Evolutionary conservation across 2,329 filamentous ascomycete genomes (phyloP), one percentile per base, ranked within the genome.

Genomic region (Neopestalotiopsis rosae): DNA sequence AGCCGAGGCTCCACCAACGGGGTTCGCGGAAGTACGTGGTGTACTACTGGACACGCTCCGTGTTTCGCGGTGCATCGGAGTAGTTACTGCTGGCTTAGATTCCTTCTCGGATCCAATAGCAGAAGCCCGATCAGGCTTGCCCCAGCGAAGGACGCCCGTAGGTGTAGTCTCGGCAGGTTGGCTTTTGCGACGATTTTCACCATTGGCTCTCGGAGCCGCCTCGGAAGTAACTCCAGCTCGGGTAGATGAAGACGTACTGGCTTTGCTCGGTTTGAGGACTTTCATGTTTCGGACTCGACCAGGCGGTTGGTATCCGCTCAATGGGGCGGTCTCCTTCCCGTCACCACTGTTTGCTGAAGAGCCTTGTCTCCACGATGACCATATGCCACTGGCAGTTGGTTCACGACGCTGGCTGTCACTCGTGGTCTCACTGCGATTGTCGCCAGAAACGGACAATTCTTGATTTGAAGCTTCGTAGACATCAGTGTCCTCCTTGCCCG

Each of bases 1-100:
- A 2, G 95, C 95, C 69, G 94, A 96, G 14, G 93, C 95, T n/a
- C 93, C 93, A 9, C 95, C 95, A 20, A 97, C 89, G 0, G 96
- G 95, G 76, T 98, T 98, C 40, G 89, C 85, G 6, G 89, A 86
- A 68, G 77, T 79, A 66, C 90, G 87, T 17, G 88, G 83, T n/a
- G 83, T 77, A 20, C 81, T 77, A 20, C 81, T 75, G 57, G 82
- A 78, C 49, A 79, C 76, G 66, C 79, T 82, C 67, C 82, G 81
- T 52, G 74, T 72, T 61, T 82, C 80, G 68, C 78, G 68, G 17
- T 52, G 45, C 69, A 69, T 68, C 74, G 67, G 70, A 80, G 81
- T 73, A 49, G 67, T 71, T 68, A 68, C 71, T 75, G 81, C 70
- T 64, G 70, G 62, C 57, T 75, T 74, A 34, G 73, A 59, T 17